Base-by-base conservation (phyloP, 129 eudicot species). In the Tanacetum coccineum region DNA sequence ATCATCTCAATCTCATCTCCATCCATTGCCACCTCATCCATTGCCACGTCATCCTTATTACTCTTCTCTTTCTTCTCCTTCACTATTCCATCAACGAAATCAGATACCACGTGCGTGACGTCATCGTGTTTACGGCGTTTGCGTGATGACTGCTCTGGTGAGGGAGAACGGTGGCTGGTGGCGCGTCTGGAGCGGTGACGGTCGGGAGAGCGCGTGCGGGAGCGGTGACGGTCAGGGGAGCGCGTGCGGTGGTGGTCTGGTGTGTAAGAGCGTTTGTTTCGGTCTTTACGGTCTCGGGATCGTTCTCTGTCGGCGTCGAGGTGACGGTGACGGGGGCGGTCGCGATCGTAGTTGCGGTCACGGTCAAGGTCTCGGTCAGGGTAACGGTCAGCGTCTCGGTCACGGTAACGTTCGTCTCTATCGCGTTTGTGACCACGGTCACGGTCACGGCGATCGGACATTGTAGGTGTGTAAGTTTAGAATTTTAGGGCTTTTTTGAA, bases 1-100 rank as follows among this genome's bases (percentile, higher is more conserved):
- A 92, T 92, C 96, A 88, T 86, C 95, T 88, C 98, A 3, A 84
- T 54, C 63, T 92, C 98, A 72, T 71, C 82, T 45, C 71, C 85
- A 81, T 91, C 95, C 75, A 83, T 70, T 1, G 9, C 42, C 42
- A 36, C 42, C 76, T 70, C 71, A 18, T 55, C 81, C 39, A 44
- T 80, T 0, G 39, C 84, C 49, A 32, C 84, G 55, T 19, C 76
- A n/a, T 42, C 81, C 15, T 66, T 79, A 32, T 20, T 10, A 7
- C 81, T 14, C 64, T 68, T 68, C 14, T 14, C 72, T 9, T 51
- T 79, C 78, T 72, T 18, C 36, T 87, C 90, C 72, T 74, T 87
- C 53, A 74, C 85, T 14, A 80, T 81, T 3, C 83, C 93, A 47
- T 91, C 95, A 14, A 81, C 85, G 28, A 80, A 82, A 18, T 87